Evolutionary conservation across 345 rosid species (phyloP), one percentile per base, ranked within the genome.

Genomic region (Salix purpurea): DNA sequence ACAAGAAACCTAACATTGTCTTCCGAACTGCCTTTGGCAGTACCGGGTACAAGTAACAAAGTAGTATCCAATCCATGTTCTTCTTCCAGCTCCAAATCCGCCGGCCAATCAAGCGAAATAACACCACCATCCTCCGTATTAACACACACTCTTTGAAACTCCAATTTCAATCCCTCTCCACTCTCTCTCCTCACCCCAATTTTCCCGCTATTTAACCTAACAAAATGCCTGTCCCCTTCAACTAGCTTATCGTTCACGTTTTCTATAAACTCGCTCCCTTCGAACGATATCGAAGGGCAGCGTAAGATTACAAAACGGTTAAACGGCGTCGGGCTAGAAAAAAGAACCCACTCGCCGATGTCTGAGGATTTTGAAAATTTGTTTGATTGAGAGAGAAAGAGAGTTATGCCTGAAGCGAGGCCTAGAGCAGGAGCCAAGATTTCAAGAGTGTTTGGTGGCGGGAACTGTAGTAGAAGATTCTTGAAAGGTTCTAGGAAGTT

Each of bases 61-160:
- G 99, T 93, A 13, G 97, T 86, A 71, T 95, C 99, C 80, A 93
- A 30, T 77, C 96, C 97, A 76, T 82, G 87, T 85, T 95, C 99
- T 77, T 89, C 93, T 67, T 50, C 74, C 80, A 95, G 81, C 30
- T 91, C 90, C 86, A 95, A 86, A 87, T 85, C 86, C 74, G 84
- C 90, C 32, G 97, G 97, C 97, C 97, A 95, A 84, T 95, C 99
- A 58, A 95, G 76, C 2, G 99, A 90, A 73, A 95, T 37, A 65
- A 91, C 91, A 5, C 97, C 99, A 0, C 98, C 97, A 61, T 93
- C 97, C 77, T 85, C 89, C 21, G 93, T 83, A 66, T 74, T 75
- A 3, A 93, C 75, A 40, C 97, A 95, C 26, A 86, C 79, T 39
- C 99, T 87, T 87, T 91, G 99, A 77, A 89, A 95, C 83, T 84